Evolutionary conservation across 768 basidiomycete species (phyloP), one percentile per base, ranked within the genome.

Genomic region (Calocybe cyanea): DNA sequence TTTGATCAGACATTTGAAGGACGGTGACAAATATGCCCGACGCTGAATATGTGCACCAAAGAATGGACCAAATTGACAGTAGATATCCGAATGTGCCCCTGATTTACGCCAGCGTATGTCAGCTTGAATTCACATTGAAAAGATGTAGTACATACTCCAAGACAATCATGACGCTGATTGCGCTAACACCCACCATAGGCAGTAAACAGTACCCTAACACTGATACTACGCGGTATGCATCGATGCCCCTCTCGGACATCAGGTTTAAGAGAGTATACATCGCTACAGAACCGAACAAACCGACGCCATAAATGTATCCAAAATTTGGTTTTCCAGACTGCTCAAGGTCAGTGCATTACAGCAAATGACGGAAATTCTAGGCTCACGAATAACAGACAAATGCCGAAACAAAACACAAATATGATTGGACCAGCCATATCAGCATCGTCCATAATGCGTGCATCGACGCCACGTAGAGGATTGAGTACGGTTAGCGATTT

Each of bases 311-410:
- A 48, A 98, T 98, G 65, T 97, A 98, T 39, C 90, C 92, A 66
- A 99, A 99, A 62, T 98, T 96, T 3, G 91, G 89, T 72, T 96
- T 97, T 48, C 96, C 96, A 5, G 95, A 96, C 96, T 99, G 53
- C 23, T 31, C 24, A 43, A 44, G 23, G 47, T 45, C 14, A 49
- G 39, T 37, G 41, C n/a, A 24, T 14, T 18, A 7, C 17, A 4
- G 20, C 14, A 7, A 7, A n/a, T 1, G 9, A 20, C 19, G 20
- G 40, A 23, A 25, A 19, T 32, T 38, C 13, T 37, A 31, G 18
- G 81, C 92, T 59, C 46, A 97, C 96, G 51, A 98, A 79, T 40
- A 99, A 79, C 1, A 99, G 77, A 59, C 88, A 92, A 33, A 88
- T 85, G 10, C 86, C 96, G 63, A 98, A 98, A 57, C 90, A 90